phyloP scores from a whole-genome alignment of 2,329 filamentous ascomycete species.

The Phyllachora maydis region DNA sequence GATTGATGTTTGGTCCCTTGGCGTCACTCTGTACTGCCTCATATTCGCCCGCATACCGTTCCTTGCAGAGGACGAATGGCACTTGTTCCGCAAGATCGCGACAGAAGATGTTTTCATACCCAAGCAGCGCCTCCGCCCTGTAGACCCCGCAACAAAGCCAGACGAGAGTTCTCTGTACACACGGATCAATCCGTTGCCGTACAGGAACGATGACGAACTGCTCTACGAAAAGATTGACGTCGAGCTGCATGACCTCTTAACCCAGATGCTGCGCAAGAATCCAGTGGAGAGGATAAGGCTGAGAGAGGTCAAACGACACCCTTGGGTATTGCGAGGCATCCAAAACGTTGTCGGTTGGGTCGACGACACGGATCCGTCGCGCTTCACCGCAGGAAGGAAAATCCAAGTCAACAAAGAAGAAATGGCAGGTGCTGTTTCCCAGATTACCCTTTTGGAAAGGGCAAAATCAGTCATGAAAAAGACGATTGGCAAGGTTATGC shows the following conservation, averaged over 20 bases:
- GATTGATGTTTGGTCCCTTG: conserved; percentile 94
- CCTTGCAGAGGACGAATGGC: conserved; percentile 75
- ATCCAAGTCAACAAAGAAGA: conserved; percentile 88
- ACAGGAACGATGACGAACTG: conserved; percentile 58
- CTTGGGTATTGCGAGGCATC: conserved; percentile 71
- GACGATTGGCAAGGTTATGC: conserved; percentile 40
- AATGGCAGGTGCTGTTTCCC: conserved; percentile 75
- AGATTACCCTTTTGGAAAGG: conserved; percentile 69
- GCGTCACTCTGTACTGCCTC: conserved; percentile 88
- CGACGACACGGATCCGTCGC: conserved; percentile 78
- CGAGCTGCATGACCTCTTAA: conserved; percentile 57
- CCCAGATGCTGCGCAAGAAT: conserved; percentile 69
- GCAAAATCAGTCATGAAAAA: conserved; percentile 62
- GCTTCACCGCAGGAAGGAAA: conserved; percentile 56
- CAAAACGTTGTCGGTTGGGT: conserved; percentile 62
- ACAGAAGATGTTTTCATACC: conserved; percentile 88
- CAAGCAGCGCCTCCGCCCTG: conserved; percentile 57
- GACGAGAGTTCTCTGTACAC: conserved; percentile 31
- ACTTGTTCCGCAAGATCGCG: conserved; percentile 79
- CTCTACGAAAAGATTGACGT: conserved; percentile 75
- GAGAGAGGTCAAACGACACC: conserved; percentile 81
- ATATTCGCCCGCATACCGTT: conserved; percentile 90
- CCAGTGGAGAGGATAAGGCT: conserved; percentile 75
- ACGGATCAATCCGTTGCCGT: conserved; percentile 40
- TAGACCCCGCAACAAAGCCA: conserved; percentile 37